These are phyloP conservation scores for Xylariaceae sp. DNA, from an alignment of 2,329 filamentous ascomycete species.

Conservation along the genomic window DNA sequence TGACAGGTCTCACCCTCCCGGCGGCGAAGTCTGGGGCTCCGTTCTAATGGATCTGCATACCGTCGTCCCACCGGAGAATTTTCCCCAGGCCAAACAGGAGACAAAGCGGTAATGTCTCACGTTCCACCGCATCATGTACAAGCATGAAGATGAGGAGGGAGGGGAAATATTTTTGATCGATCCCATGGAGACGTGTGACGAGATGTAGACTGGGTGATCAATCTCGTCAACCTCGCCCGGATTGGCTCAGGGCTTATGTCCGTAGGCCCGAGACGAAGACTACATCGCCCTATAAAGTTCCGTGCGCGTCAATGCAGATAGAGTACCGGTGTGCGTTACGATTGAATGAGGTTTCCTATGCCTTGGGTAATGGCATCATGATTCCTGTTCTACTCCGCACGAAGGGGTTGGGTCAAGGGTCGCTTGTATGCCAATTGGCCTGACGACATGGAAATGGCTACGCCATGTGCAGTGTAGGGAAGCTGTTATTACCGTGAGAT, in stretches of 20 bases:
- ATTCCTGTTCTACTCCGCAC: too few relatives aligned
- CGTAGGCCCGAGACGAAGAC: too few relatives aligned
- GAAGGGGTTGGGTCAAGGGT: too few relatives aligned
- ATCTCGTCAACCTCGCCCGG: too few relatives aligned
- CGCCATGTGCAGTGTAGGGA: too few relatives aligned
- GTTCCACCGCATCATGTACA: conserved; percentile 13
- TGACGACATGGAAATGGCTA: neutral
- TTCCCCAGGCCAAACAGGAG: neutral
- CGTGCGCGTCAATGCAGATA: neutral
- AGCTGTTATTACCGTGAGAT: neutral
- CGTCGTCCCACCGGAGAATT: neutral
- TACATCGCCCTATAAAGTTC: too few relatives aligned
- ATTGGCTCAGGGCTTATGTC: too few relatives aligned
- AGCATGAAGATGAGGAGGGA: neutral
- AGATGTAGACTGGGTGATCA: too few relatives aligned
- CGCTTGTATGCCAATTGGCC: too few relatives aligned
- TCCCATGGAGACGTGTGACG: neutral
- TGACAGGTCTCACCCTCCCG: neutral
- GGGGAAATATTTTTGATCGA: neutral
- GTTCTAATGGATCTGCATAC: neutral
- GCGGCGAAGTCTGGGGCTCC: neutral
- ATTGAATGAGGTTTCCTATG: too few relatives aligned
- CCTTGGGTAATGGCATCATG: too few relatives aligned
- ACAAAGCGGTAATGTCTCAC: neutral
- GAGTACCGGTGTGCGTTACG: neutral